Conservation (phyloP, 2,329 filamentous ascomycete species). For the Paracoccidioides lutzii region DNA sequence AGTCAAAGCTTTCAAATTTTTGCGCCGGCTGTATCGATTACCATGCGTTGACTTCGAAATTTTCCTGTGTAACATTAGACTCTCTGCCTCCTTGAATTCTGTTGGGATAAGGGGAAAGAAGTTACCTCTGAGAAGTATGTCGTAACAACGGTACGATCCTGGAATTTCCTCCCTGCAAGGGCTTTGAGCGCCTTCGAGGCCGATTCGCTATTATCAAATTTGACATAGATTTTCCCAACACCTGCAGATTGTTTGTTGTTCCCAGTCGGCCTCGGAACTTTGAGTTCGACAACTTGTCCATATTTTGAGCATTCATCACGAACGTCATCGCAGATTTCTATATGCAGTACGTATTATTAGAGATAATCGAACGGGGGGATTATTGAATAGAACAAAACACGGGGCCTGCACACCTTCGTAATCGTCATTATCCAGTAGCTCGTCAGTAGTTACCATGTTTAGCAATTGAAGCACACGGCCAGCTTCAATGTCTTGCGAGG, state of each 20-base stretch:
- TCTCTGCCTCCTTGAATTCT: neutral
- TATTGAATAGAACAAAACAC: neutral
- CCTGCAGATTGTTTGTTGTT: conserved; percentile 74
- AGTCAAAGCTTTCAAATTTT: neutral
- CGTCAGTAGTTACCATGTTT: conserved; percentile 97
- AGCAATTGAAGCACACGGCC: conserved; percentile 80
- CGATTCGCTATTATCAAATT: conserved; percentile 66
- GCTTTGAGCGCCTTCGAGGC: conserved; percentile 75
- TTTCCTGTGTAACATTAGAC: conserved; percentile 47
- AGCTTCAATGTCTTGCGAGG: conserved; percentile 62
- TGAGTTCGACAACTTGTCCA: conserved; percentile 72
- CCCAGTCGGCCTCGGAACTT: conserved; percentile 77
- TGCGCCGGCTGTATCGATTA: conserved; percentile 32
- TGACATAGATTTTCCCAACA: conserved; percentile 96
- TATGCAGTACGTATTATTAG: neutral
- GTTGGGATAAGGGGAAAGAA: conserved; percentile 1
- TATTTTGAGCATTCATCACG: conserved; percentile 88
- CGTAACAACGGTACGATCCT: conserved; percentile 87
- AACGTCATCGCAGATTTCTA: conserved; percentile 95
- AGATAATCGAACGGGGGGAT: neutral
- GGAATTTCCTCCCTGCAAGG: conserved; percentile 91
- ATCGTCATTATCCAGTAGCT: conserved; percentile 85
- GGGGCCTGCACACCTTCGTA: conserved; percentile 62
- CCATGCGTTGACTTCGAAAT: conserved; percentile 87
- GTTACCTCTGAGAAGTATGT: conserved; percentile 89